Evolutionary conservation across 371 early-diverging fungal species (phyloP), one percentile per base, ranked within the genome.

Genomic region (Chytridiales sp.): DNA sequence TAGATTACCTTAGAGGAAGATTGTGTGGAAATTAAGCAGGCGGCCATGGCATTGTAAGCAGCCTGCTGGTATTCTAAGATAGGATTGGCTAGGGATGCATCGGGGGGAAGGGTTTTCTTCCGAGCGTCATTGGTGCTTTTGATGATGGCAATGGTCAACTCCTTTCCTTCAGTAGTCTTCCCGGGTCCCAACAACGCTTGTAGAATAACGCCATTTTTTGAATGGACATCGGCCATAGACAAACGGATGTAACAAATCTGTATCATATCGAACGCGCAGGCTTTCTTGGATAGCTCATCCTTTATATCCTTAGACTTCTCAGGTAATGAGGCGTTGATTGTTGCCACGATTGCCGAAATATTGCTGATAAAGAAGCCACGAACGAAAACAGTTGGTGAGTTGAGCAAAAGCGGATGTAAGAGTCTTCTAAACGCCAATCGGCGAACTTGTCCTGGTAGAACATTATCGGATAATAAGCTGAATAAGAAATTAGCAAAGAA

Each of bases 1-100:
- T 11, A 26, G n/a, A 4, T 39, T 40, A 56, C 55, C 42, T 56
- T 56, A 3, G 56, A 4, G 29, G 61, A 70, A 13, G 63, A 69
- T 52, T 80, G 83, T 0, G 86, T 83, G 29, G 80, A 75, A 19
- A 85, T 34, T 3, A 85, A 72, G 3, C 76, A 81, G 4, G 86
- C 76, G 0, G 81, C 72, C 4, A 79, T 54, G 0, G 85, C 80
- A 61, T 82, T 85, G 59, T 81, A 87, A 0, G 87, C 86, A 11
- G 82, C 72, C 34, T 82, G 85, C 49, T 84, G 82, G 51, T 3
- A 9, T 17, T 15, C 51, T 17, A 35, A 4, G 21, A 35, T 31
- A n/a, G n/a, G n/a, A n/a, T n/a, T n/a, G n/a, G n/a, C n/a, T n/a
- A n/a, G n/a, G n/a, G n/a, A n/a, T n/a, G 38, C 19, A n/a, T n/a